Conservation (phyloP, 129 eudicot genomes). For the Artemisia argyi region DNA sequence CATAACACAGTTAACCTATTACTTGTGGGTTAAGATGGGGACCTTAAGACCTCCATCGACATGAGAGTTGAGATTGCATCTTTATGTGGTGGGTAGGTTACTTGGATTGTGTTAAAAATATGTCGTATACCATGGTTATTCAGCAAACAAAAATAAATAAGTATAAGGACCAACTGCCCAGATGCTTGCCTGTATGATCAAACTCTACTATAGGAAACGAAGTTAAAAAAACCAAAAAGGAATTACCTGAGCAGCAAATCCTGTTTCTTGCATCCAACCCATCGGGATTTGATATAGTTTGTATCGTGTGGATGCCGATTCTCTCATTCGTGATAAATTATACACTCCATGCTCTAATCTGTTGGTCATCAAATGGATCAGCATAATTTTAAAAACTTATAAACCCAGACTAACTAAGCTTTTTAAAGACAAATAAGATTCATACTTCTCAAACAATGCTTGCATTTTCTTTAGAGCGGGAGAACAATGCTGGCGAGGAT, state of each 20-base stretch:
- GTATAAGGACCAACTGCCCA: too few relatives aligned
- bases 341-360: conserved; percentile 92
- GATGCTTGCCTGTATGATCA: too few relatives aligned
- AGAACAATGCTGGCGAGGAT: conserved; percentile 73
- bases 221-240: not conserved
- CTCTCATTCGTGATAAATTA: conserved; percentile 82
- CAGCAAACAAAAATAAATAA: too few relatives aligned
- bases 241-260: conserved; percentile 78
- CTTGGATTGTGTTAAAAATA: too few relatives aligned
- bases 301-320: conserved; percentile 81
- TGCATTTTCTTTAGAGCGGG: conserved; percentile 94
- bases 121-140: too few relatives aligned
- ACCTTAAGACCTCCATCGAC: not conserved
- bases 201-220: not conserved
- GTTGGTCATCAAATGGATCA: conserved; percentile 13
- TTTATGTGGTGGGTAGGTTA: too few relatives aligned
- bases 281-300: conserved; percentile 70
- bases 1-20: not conserved
- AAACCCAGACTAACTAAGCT: not conserved
- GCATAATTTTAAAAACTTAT: not conserved
- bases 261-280: conserved; percentile 90
- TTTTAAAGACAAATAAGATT: not conserved
- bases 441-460: conserved; percentile 87
- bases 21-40: not conserved
- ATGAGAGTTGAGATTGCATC: not conserved